A percentile compares a stretch with the other conserved stretches of the same genome.
phyloP scores from a whole-genome alignment of 306 rosid genomes.

The Begonia fuchsioides region DNA sequence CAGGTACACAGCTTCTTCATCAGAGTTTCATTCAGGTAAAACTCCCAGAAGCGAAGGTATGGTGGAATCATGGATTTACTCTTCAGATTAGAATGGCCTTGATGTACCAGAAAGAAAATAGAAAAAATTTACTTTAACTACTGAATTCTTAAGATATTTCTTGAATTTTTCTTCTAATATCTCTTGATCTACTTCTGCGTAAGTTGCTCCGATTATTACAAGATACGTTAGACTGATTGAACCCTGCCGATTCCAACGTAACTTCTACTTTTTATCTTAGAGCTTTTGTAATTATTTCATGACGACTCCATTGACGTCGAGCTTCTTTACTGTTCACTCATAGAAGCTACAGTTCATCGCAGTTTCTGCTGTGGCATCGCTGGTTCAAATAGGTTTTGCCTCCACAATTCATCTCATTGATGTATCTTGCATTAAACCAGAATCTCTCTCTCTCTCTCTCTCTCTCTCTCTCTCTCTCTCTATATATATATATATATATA shows the following conservation, averaged over 20 bases:
- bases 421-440: no score
- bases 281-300: not conserved
- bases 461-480: not conserved
- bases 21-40: constrained; percentile 38
- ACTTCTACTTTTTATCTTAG: not conserved
- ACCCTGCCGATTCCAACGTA: no score
- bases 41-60: constrained; percentile 71
- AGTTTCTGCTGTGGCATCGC: no score
- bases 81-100: constrained; percentile 39
- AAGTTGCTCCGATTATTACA: constrained; percentile 11
- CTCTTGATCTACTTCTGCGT: not conserved
- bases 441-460: not conserved
- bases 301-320: no score
- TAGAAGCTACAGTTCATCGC: no score
- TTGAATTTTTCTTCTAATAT: not conserved
- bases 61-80: constrained; percentile 93
- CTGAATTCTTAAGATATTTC: not conserved
- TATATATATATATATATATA: not conserved
- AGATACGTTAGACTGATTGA: no score
- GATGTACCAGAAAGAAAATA: not conserved
- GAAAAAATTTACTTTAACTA: constrained; percentile 3
- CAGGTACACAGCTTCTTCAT: constrained; percentile 28
- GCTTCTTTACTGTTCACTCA: no score
- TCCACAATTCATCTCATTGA: not conserved
- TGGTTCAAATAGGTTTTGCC: not conserved